Conservation (phyloP, 2,329 filamentous ascomycete species). For the Ophiocordyceps unilateralis region DNA sequence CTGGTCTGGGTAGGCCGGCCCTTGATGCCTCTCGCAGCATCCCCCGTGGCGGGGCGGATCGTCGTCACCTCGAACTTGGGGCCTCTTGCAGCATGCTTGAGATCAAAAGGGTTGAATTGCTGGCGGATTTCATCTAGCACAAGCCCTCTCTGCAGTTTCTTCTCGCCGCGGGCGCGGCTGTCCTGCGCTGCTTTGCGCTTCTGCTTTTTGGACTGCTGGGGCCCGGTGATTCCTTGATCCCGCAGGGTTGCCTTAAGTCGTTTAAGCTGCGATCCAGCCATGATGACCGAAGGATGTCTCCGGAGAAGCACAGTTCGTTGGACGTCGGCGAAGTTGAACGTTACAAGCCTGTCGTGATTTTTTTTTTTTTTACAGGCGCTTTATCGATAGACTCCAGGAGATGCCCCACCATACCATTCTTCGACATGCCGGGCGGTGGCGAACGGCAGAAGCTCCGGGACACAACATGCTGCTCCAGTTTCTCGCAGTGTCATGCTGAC, state of each 20-base stretch:
- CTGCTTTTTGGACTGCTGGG: constrained; percentile 90
- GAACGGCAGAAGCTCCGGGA: too few relatives aligned
- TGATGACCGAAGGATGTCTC: constrained; percentile 17
- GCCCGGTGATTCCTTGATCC: constrained; percentile 78
- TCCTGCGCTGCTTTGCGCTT: constrained; percentile 58
- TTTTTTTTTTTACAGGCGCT: not conserved
- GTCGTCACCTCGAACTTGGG: constrained; percentile 77
- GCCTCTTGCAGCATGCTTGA: constrained; percentile 61
- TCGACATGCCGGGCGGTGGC: too few relatives aligned
- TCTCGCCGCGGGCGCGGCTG: constrained; percentile 47
- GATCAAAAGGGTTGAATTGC: constrained; percentile 94
- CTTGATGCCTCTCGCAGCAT: constrained; percentile 40
- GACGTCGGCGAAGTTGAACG: not conserved
- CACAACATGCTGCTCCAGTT: too few relatives aligned
- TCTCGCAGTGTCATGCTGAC: too few relatives aligned
- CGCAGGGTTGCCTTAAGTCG: constrained; percentile 80
- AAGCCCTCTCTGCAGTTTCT: constrained; percentile 58
- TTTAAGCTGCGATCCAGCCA: constrained; percentile 95
- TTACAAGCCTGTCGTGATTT: not conserved
- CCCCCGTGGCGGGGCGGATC: constrained; percentile 34
- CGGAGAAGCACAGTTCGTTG: not conserved
- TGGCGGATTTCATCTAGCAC: constrained; percentile 79
- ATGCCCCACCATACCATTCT: not conserved
- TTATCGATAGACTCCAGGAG: not conserved
- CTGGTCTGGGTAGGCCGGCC: constrained; percentile 73